A percentile compares a stretch with the other conserved stretches of the same genome.
phyloP scores from a whole-genome alignment of 306 rosid species.

The Acmispon strigosus region DNA sequence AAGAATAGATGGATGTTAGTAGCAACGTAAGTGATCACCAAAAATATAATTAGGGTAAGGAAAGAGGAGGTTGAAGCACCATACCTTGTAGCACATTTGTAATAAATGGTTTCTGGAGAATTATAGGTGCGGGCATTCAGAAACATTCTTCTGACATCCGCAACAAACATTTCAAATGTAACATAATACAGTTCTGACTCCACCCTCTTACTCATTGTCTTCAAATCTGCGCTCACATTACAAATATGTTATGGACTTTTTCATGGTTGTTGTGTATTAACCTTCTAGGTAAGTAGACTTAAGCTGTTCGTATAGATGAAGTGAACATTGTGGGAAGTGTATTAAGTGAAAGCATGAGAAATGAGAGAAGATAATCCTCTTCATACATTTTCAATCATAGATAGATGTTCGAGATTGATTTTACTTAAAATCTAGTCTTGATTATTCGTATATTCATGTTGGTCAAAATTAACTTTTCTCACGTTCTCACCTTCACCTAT shows the following conservation, averaged over 20 bases:
- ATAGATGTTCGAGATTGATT: too few species aligned
- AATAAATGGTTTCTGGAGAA: constrained; percentile 91
- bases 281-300: too few species aligned
- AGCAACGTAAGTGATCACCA: background rate
- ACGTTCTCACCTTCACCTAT: too few species aligned
- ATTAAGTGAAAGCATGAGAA: background rate
- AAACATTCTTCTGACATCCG: constrained; percentile 90
- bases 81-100: constrained; percentile 79
- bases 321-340: background rate
- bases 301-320: too few species aligned
- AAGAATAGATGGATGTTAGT: background rate
- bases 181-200: constrained; percentile 92
- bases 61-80: background rate
- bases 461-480: too few species aligned
- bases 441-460: too few species aligned
- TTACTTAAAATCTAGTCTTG: too few species aligned
- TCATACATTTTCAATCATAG: too few species aligned
- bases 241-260: background rate
- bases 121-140: constrained; percentile 83
- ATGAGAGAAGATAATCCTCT: background rate
- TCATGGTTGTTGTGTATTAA: background rate
- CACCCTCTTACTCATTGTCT: constrained; percentile 90
- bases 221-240: constrained; percentile 55
- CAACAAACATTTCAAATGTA: constrained; percentile 93
- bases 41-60: background rate